These are phyloP conservation scores for Ustilago shanxiensis DNA, from an alignment of 1,284 basidiomycete genomes.

Conservation along the genomic window DNA sequence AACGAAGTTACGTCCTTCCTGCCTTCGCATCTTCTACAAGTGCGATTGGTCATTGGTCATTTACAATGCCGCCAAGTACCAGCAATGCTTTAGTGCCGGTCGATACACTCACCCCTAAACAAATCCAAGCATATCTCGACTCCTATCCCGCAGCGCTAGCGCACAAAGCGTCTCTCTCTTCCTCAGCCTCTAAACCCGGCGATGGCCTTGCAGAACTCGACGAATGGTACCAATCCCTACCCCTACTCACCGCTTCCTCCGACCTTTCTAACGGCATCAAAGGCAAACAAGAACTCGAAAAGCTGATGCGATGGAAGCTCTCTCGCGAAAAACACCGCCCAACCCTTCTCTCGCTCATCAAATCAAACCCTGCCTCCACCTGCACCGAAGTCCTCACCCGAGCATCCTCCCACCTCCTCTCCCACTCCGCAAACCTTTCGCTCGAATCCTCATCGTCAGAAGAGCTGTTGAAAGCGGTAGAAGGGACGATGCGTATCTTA, in stretches of 20 bases:
- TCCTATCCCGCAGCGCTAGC: slow-evolving; percentile 10
- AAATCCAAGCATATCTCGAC: background rate
- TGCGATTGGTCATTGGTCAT: too few species aligned
- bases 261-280: background rate
- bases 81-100: background rate
- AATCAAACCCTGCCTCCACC: slow-evolving; percentile 14
- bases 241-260: background rate
- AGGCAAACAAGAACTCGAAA: slow-evolving; percentile 17
- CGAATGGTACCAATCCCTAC: slow-evolving; percentile 28
- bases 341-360: slow-evolving; percentile 19
- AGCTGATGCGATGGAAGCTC: slow-evolving; percentile 45
- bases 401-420: slow-evolving; percentile 4
- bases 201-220: slow-evolving; percentile 15
- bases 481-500: slow-evolving; percentile 26
- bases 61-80: slow-evolving; percentile 4
- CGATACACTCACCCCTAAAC: background rate
- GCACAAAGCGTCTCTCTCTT: background rate
- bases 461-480: background rate
- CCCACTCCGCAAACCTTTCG: background rate
- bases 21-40: background rate
- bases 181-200: background rate
- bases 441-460: background rate
- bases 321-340: slow-evolving; percentile 33
- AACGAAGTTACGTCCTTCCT: background rate
- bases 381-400: background rate